These are phyloP conservation scores for Saccharomycopsis selenospora DNA, from an alignment of 805 yeast genomes.

Conservation along the genomic window DNA sequence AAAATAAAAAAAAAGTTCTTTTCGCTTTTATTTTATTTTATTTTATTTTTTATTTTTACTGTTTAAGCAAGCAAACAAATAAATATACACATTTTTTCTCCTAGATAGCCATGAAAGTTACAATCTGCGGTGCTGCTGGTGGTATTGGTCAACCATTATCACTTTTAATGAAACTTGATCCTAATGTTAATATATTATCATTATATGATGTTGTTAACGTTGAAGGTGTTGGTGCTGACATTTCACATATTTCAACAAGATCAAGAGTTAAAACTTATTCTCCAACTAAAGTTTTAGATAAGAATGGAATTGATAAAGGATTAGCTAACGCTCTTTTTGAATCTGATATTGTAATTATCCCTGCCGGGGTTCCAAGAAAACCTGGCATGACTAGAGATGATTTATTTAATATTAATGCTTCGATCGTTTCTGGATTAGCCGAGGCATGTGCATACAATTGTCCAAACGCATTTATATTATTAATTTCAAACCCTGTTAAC, in stretches of 20 bases:
- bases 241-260: conserved; percentile 73
- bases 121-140: conserved; percentile 89
- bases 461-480: conserved; percentile 69
- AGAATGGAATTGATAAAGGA: conserved; percentile 29
- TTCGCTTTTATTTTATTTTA: too few relatives aligned
- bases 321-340: conserved; percentile 21
- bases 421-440: conserved; percentile 67
- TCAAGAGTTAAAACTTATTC: conserved; percentile 52
- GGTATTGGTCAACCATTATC: conserved; percentile 94
- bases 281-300: conserved; percentile 35
- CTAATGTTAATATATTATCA: conserved; percentile 56
- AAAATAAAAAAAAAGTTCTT: too few relatives aligned
- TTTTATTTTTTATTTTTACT: too few relatives aligned
- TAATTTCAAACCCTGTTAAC: conserved; percentile 91
- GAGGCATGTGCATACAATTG: conserved; percentile 64
- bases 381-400: conserved; percentile 95
- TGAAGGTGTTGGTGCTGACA: conserved; percentile 84
- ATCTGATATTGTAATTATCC: conserved; percentile 34
- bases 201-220: conserved; percentile 79
- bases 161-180: conserved; percentile 59
- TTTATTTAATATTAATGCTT: conserved; percentile 75
- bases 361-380: conserved; percentile 90
- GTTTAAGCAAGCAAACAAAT: too few relatives aligned
- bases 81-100: too few relatives aligned
- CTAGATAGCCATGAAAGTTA: conserved; percentile 53